Conservation (phyloP, 2,329 filamentous ascomycete genomes). For the Eutypa lata region DNA sequence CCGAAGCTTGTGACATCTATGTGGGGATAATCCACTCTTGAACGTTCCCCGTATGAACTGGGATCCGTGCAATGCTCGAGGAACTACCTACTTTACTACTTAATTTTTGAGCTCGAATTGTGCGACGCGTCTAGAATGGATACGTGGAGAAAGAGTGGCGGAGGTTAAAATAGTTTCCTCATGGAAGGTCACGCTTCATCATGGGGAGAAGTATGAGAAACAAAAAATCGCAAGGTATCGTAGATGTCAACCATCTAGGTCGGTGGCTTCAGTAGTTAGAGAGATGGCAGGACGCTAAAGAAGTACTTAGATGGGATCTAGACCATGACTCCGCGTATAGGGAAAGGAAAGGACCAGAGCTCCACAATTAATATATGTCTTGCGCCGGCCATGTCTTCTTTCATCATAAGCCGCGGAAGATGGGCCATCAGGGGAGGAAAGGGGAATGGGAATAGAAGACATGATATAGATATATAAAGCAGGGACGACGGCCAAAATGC, state of each 20-base stretch:
- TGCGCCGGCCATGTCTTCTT: not conserved
- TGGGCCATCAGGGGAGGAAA: no score
- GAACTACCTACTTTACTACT: not conserved
- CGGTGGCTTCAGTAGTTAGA: not conserved
- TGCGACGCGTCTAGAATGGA: no score
- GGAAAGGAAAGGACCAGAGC: not conserved
- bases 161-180: no score
- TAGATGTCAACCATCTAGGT: no score
- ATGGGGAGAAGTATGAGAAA: no score
- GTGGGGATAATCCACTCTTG: not conserved
- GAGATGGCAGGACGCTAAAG: not conserved
- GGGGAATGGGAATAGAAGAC: no score
- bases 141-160: no score
- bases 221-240: no score
- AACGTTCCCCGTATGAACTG: not conserved
- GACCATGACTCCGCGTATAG: not conserved
- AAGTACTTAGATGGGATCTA: not conserved
- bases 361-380: not conserved
- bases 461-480: not conserved
- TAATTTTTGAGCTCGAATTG: no score
- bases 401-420: not conserved
- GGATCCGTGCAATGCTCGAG: not conserved
- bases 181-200: no score
- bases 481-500: not conserved
- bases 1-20: not conserved